Conservation (phyloP, 2,329 filamentous ascomycete species). For the Ophiostoma angusticollis region DNA sequence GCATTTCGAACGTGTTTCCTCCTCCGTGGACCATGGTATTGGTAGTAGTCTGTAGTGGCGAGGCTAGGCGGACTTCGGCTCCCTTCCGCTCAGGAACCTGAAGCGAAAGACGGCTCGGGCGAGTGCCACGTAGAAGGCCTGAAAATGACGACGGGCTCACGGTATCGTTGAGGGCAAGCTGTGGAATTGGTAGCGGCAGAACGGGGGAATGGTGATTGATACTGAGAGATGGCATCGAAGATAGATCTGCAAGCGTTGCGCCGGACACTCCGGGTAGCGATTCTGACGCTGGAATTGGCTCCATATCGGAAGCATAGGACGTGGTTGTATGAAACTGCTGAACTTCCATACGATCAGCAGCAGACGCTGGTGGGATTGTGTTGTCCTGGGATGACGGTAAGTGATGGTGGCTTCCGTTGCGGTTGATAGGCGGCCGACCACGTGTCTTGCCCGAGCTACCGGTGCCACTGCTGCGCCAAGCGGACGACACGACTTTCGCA, state of each 20-base stretch:
- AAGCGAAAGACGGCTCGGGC: slow-evolving; percentile 41
- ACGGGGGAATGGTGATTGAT: not conserved
- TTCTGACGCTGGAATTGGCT: not conserved
- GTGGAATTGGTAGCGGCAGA: not conserved
- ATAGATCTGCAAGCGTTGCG: slow-evolving; percentile 2
- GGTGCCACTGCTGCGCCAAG: slow-evolving; percentile 60
- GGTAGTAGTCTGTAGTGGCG: slow-evolving; percentile 14
- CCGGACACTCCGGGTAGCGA: too few species aligned
- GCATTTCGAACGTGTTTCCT: too few species aligned
- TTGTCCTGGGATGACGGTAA: slow-evolving; percentile 27
- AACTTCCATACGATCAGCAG: slow-evolving; percentile 29
- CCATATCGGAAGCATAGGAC: slow-evolving; percentile 1
- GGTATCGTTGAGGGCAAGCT: not conserved
- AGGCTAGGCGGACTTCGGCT: slow-evolving; percentile 21
- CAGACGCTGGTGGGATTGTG: slow-evolving; percentile 55
- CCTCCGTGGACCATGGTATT: slow-evolving; percentile 16
- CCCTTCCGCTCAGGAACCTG: slow-evolving; percentile 39
- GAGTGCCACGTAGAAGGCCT: slow-evolving; percentile 12
- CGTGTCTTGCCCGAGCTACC: slow-evolving; percentile 57
- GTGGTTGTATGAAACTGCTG: not conserved
- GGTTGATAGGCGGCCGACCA: slow-evolving; percentile 66
- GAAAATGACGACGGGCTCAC: slow-evolving; percentile 5
- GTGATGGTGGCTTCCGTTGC: slow-evolving; percentile 26
- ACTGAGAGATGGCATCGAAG: not conserved
- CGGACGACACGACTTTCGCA: slow-evolving; percentile 74